A percentile compares a stretch with the other conserved stretches of the same genome.
These are phyloP conservation scores for Suillus sp. DNA, from an alignment of 768 basidiomycete species.

Conservation along the genomic window DNA sequence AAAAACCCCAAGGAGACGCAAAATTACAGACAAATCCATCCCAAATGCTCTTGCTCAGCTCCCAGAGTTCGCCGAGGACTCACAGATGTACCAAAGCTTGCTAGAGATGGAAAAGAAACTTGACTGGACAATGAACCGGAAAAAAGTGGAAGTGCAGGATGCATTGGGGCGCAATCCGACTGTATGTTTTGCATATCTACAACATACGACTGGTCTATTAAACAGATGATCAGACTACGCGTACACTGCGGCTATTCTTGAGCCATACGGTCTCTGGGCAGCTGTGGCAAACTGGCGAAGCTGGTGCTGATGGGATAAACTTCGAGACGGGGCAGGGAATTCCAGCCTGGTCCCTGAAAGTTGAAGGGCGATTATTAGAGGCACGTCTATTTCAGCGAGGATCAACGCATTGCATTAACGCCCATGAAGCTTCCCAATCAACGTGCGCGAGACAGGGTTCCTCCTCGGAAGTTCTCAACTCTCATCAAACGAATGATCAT, in stretches of 20 bases:
- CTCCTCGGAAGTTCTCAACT: conserved; percentile 80
- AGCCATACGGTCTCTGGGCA: conserved; percentile 88
- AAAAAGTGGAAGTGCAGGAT: conserved; percentile 89
- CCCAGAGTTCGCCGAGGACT: conserved; percentile 78
- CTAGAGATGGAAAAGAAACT: conserved; percentile 88
- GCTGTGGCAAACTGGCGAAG: conserved; percentile 70
- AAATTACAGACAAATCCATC: conserved; percentile 77
- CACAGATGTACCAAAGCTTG: conserved; percentile 83
- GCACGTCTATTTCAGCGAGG: conserved; percentile 41
- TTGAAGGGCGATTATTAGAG: conserved; percentile 87
- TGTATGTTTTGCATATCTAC: conserved; percentile 30
- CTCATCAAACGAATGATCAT: conserved; percentile 82
- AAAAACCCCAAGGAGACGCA: conserved; percentile 58
- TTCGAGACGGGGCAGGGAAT: conserved; percentile 88
- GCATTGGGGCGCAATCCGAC: conserved; percentile 73
- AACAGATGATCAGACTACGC: conserved; percentile 58
- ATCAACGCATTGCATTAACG: not conserved
- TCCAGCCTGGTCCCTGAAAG: conserved; percentile 84
- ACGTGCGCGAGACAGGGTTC: conserved; percentile 59
- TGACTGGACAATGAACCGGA: conserved; percentile 94
- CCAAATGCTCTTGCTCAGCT: conserved; percentile 76
- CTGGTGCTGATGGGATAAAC: conserved; percentile 39
- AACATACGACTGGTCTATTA: conserved; percentile 14
- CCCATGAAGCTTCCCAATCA: conserved; percentile 54
- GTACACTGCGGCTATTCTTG: conserved; percentile 83